Percentiles rank a stretch among this genome's conserved stretches.
Conservation (phyloP, 2,329 filamentous ascomycete species). For the Sporothrix globosa region DNA sequence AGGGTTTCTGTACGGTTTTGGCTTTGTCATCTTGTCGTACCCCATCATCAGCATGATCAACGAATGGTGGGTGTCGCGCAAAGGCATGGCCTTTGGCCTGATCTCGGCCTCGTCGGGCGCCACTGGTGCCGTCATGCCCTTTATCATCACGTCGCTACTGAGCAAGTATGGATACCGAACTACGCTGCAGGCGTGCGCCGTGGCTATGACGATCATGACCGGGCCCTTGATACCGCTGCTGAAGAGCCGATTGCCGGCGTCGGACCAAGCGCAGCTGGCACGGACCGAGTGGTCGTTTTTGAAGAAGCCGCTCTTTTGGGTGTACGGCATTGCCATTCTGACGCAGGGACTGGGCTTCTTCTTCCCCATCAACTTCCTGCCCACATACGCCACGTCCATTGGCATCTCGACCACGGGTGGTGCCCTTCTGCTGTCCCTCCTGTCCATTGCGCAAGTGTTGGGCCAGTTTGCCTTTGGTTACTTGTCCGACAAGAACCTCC, state of each 20-base stretch:
- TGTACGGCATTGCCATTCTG: neutral
- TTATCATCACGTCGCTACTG: constrained; percentile 48
- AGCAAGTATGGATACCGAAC: neutral
- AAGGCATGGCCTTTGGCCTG: constrained; percentile 65
- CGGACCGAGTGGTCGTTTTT: neutral
- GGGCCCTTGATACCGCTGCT: neutral
- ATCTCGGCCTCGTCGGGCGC: constrained; percentile 62
- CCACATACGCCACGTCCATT: neutral
- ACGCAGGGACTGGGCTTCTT: neutral
- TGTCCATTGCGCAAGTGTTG: neutral
- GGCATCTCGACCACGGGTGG: neutral
- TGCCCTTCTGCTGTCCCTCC: neutral
- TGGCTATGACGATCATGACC: neutral
- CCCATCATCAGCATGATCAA: constrained; percentile 63
- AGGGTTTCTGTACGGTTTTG: constrained; percentile 59
- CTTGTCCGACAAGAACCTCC: neutral
- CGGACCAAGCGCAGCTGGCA: neutral
- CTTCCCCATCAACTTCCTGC: neutral
- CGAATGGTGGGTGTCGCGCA: constrained; percentile 63
- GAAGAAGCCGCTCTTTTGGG: neutral
- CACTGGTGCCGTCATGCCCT: constrained; percentile 55
- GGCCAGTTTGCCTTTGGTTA: neutral
- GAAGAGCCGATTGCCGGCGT: neutral
- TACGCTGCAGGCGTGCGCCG: neutral
- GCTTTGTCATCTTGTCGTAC: constrained; percentile 58